Base-by-base conservation (phyloP, 2,329 filamentous ascomycete genomes). In the Epichloe elymi region DNA sequence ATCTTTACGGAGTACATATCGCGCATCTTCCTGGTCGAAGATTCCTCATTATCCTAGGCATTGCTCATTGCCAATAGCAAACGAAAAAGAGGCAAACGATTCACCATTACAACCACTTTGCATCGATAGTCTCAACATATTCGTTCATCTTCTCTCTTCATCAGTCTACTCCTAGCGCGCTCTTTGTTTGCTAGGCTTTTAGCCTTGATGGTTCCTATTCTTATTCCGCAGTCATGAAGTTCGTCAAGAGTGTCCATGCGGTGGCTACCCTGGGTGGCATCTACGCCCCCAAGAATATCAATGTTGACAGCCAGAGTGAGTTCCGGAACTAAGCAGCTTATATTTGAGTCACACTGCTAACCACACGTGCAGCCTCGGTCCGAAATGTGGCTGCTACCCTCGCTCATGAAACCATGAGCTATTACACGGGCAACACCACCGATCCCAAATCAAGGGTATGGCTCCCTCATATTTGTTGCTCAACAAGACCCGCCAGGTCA, bases 391-490 rank as follows among this genome's bases (percentile, higher is more conserved):
- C 83, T 17, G 76, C 74, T 55, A 78, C 75, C 2, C 66, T 85
- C 49, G 82, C 82, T 5, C 70, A 72, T 48, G 80, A 75, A 45
- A 69, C 82, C 59, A 79, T 85, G 72, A 71, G 71, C 41, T 83
- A 79, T 64, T 86, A 86, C 65, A 74, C 71, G 1, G 83, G 82
- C 46, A 83, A 83, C 58, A 67, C 70, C 35, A 74, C 56, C 3
- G 50, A 73, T n/a, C 71, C 75, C 43, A 74, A 70, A 12, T 65
- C 71, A 43, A 62, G 69, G 43, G 71, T 74, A 65, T 40, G 65
- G 33, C 36, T 14, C 23, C n/a, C 3, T 5, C 38, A 19, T 15
- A 6, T 7, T 4, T 2, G 17, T 15, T 10, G 8, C n/a, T 15
- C 6, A 15, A 4, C 3, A 8, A 12, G 33, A 23, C 17, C 2